Conservation (phyloP, 176 grass and related monocot species). For the Cenchrus purpureus region DNA sequence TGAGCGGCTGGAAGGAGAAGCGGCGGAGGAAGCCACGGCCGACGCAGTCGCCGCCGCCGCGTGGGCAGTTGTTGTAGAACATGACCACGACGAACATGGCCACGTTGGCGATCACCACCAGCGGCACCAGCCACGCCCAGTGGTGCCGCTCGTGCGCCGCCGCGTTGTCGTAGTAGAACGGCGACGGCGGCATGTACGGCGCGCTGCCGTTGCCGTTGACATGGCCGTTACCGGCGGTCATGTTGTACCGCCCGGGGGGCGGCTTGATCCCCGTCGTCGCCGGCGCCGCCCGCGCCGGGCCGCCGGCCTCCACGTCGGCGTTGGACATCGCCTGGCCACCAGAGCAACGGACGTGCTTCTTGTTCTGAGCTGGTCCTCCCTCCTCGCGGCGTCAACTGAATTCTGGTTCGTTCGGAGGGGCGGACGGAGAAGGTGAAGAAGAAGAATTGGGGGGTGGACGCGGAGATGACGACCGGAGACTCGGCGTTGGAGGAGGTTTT, state of each 20-base stretch:
- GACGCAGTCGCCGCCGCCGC: conserved; percentile 53
- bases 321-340: conserved; percentile 42
- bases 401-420: not conserved
- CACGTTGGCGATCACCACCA: conserved; percentile 67
- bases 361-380: not conserved
- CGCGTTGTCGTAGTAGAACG: conserved; percentile 66
- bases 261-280: conserved; percentile 53
- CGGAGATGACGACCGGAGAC: conserved; percentile 39
- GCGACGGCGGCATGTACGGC: conserved; percentile 22
- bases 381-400: not conserved
- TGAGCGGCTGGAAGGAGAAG: conserved; percentile 88
- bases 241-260: conserved; percentile 50
- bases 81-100: conserved; percentile 69
- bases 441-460: conserved; percentile 22
- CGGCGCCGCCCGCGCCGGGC: not conserved
- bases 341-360: not conserved
- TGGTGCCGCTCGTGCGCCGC: conserved; percentile 48
- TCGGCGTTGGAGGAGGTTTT: conserved; percentile 37
- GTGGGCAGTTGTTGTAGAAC: conserved; percentile 79
- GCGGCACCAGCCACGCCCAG: conserved; percentile 73
- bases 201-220: not conserved
- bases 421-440: not conserved
- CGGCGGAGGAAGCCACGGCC: conserved; percentile 54
- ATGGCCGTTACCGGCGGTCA: not conserved
- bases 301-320: conserved; percentile 56